phyloP scores from a whole-genome alignment of 1,139 yeast genomes.

The Candida tunisiensis region DNA sequence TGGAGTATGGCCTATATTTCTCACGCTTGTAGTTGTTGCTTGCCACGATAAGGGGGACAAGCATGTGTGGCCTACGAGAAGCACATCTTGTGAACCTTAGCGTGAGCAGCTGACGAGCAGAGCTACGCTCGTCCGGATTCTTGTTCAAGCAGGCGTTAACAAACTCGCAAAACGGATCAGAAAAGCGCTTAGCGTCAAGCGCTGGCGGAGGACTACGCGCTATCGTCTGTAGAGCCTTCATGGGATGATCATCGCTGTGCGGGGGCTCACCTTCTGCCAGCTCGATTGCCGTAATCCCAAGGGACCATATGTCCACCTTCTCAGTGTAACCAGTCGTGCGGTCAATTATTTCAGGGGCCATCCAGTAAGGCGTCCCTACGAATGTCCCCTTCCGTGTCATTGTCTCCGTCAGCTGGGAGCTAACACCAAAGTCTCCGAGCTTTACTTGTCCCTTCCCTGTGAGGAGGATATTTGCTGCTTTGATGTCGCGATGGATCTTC shows the following conservation, averaged over 20 bases:
- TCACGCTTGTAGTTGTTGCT: too few relatives aligned
- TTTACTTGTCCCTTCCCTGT: slow-evolving; percentile 69
- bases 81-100: slow-evolving; percentile 4
- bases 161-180: slow-evolving; percentile 41
- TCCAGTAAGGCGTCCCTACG: slow-evolving; percentile 92
- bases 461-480: slow-evolving; percentile 78
- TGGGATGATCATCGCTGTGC: too few relatives aligned
- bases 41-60: too few relatives aligned
- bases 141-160: slow-evolving; percentile 40
- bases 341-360: slow-evolving; percentile 99
- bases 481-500: slow-evolving; percentile 79
- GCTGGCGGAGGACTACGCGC: too few relatives aligned
- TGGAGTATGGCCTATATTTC: too few relatives aligned
- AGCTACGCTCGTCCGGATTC: slow-evolving; percentile 32
- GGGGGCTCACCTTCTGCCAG: slow-evolving; percentile 89
- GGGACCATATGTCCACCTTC: slow-evolving; percentile 91
- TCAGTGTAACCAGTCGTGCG: slow-evolving; percentile 90
- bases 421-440: slow-evolving; percentile 95
- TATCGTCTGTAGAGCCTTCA: too few relatives aligned
- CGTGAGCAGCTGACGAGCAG: slow-evolving; percentile 9
- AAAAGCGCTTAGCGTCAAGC: slow-evolving; percentile 4
- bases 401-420: slow-evolving; percentile 92
- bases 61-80: too few relatives aligned
- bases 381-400: slow-evolving; percentile 91
- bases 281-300: slow-evolving; percentile 80